Evolutionary conservation across 352 stramenopile species (phyloP), one percentile per base, ranked within the genome.

Genomic region (Phytophthora hybrid): DNA sequence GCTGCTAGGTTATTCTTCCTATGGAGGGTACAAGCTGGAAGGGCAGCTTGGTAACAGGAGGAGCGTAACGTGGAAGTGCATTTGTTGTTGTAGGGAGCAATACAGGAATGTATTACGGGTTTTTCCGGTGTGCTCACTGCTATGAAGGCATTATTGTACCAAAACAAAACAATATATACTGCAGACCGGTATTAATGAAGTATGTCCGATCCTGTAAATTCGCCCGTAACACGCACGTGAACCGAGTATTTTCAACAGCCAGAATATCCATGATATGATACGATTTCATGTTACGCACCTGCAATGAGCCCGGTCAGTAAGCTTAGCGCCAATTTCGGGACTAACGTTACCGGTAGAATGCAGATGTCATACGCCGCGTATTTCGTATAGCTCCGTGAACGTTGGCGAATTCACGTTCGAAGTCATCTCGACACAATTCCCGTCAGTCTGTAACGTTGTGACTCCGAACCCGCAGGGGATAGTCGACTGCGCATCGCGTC

Each of bases 291-390:
- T 29, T 16, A 13, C 56, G 9, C 60, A 93, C 93, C 93, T 64
- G 91, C 88, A 11, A 97, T 57, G 23, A 98, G 94, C 18, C 93
- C 93, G 39, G 97, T 67, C 41, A 98, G 88, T 11, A 91, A 95
- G n/a, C n/a, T n/a, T n/a, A n/a, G n/a, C n/a, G n/a, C n/a, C 11
- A 92, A 78, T 47, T 91, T 76, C 0, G 83, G 92, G 1, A 97
- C 88, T n/a, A n/a, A n/a, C n/a, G n/a, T n/a, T n/a, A n/a, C n/a
- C n/a, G n/a, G n/a, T 19, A 97, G 66, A 18, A 94, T 32, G 55
- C 95, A 92, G 4, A 96, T 96, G 29, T n/a, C n/a, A 78, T 71
- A 98, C 21, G 93, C 82, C 8, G 84, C 90, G 54, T 97, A 97
- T 56, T 96, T 95, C 2, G 90, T 95, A 5, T 90, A 89, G 16